Base-by-base conservation (phyloP, 2,329 filamentous ascomycete genomes). In the Gyromitra esculenta region DNA sequence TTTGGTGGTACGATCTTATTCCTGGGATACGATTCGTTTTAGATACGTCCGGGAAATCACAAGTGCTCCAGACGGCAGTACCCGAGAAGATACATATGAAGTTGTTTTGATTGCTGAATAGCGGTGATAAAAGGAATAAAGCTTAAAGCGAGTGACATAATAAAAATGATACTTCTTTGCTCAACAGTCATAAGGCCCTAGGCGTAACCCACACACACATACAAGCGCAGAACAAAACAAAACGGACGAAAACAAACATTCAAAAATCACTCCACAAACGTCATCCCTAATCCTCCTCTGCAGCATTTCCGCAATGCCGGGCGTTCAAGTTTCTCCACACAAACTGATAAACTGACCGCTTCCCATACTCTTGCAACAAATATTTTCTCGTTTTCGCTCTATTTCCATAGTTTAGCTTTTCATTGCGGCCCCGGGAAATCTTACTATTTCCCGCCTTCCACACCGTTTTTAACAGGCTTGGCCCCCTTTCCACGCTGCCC, bases 31-130 rank as follows among this genome's bases (percentile, higher is more conserved):
- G 25, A 31, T 31, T 31, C 25, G 4, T 4, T 31, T 31, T 31
- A 3, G 25, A 4, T 31, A 31, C 3, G 25, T 31, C 25, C 25
- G 25, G 25, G 25, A 31, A 1, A 9, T 18, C 43, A 18, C 43
- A 5, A 48, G 43, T 13, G n/a, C 45, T 48, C 4, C 13, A 15
- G 2, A 4, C 25, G 25, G 2, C 2, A 3, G 25, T 31, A 31
- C 25, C 25, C 25, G 25, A 45, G 2, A 31, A 35, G 25, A 18
- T 37, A 37, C 18, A 15, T 21, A 35, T 9, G 15, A 57, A 57
- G n/a, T 43, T 11, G n/a, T 11, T 60, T 60, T 15, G 11, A 60
- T 60, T 60, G 57, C 31, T 60, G 7, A 41, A 41, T 35, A 60
- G n/a, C 57, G 18, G 15, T 59, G 35, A 60, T 43, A 41, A n/a